Conservation (phyloP, 208 protist genomes). For the Trypanosomatidae sp. region DNA sequence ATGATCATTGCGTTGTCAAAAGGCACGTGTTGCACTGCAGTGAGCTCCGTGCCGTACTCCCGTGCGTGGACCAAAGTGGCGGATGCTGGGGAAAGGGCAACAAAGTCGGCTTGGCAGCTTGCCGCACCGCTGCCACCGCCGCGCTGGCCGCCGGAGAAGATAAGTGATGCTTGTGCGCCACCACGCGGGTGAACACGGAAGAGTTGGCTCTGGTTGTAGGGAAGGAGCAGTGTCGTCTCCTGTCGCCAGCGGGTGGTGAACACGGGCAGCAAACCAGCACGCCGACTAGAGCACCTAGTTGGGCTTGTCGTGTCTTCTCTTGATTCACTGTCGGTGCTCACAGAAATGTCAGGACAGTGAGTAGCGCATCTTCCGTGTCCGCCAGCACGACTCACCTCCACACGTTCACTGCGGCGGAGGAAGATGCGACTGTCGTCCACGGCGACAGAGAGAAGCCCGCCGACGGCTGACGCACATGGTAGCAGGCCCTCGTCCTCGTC, state of each 20-base stretch:
- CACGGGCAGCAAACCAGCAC: no score
- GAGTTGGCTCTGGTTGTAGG: slow-evolving; percentile 9
- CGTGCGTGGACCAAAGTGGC: slow-evolving; percentile 20
- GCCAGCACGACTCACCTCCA: no score
- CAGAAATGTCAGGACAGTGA: no score
- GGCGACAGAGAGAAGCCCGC: slow-evolving; percentile 16
- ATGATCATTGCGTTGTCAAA: slow-evolving; percentile 19
- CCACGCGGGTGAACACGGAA: slow-evolving; percentile 10
- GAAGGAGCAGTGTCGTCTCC: slow-evolving; percentile 13
- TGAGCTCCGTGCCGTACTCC: slow-evolving; percentile 21
- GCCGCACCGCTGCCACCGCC: neutral
- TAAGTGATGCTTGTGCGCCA: neutral
- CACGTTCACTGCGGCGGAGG: slow-evolving; percentile 14
- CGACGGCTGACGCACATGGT: slow-evolving; percentile 1
- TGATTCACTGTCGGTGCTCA: no score
- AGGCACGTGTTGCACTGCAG: slow-evolving; percentile 5
- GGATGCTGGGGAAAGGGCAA: slow-evolving; percentile 14
- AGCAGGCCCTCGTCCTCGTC: no score
- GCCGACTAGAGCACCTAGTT: no score
- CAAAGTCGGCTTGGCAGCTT: slow-evolving; percentile 11
- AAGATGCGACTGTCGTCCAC: slow-evolving; percentile 22
- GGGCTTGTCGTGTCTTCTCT: neutral
- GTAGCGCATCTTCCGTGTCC: no score
- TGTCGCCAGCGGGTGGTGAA: slow-evolving; percentile 17
- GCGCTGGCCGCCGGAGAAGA: no score